Base-by-base conservation (phyloP, 129 eudicot species). In the Saposhnikovia divaricata region DNA sequence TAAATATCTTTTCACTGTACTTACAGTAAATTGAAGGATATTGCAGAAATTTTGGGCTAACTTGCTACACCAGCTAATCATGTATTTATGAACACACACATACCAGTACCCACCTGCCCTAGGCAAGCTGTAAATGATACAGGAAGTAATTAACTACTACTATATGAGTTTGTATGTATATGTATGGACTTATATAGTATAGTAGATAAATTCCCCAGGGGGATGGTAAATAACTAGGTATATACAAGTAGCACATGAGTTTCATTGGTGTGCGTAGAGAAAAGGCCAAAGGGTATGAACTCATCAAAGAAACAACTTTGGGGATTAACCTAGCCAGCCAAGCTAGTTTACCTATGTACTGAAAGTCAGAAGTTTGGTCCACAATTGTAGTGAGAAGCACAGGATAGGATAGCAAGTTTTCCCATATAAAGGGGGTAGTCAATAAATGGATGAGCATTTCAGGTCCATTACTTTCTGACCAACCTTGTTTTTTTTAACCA, bases 401-500 rank as follows among this genome's bases (percentile, higher is more conserved):
- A 53, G 63, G 63, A 53, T 21, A 57, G 13, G 63, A 50, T 21
- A 59, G 45, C 2, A 39, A 38, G 69, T 21, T 63, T 77, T 59
- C 66, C 63, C 68, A 37, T 15, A 6, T 61, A 39, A 16, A 13
- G 19, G 37, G 34, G 34, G 15, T 40, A 23, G 57, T 74, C 61
- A 75, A 75, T 45, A 45, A 75, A 75, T 25, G 46, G 37, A 72
- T 72, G 78, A 75, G 61, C 42, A 75, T 75, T 75, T 45, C 42
- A 28, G 25, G 27, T 14, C 59, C 61, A 75, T 46, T 13, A 74
- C 39, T 74, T 74, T 74, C 43, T 74, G 55, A 46, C 77, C 77
- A 43, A 74, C 37, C 77, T 28, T 14, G 5, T 51, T 51, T 45
- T n/a, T n/a, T 73, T 74, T 74, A 74, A 74, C 78, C 78, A 25